Conservation (phyloP, 192 early-diverging fungal species). For the Haplosporangium gracile region DNA sequence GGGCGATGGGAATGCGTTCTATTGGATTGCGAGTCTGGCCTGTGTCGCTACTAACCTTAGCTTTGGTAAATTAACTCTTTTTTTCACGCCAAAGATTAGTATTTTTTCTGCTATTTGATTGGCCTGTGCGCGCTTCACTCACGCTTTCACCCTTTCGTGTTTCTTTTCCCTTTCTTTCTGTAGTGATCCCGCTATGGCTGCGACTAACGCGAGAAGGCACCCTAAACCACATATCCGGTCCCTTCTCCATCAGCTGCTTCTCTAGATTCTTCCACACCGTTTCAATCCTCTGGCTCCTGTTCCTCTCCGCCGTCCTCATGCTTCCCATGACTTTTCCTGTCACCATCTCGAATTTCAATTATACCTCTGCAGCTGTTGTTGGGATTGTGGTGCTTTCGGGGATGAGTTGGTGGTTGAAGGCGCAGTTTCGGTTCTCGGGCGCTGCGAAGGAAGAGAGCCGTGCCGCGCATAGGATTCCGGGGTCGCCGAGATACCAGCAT, state of each 20-base stretch:
- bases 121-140: background rate
- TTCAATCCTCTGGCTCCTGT: constrained; percentile 37
- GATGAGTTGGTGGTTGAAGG: constrained; percentile 37
- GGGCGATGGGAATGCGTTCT: constrained; percentile 49
- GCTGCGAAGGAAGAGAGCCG: constrained; percentile 33
- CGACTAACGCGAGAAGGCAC: constrained; percentile 24
- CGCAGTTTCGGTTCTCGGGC: constrained; percentile 31
- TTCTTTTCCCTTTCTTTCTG: no score
- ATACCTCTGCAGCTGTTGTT: background rate
- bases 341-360: constrained; percentile 39
- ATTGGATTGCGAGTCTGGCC: constrained; percentile 45
- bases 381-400: constrained; percentile 6
- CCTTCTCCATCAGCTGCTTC: constrained; percentile 18
- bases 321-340: constrained; percentile 31
- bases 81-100: background rate
- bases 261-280: constrained; percentile 21
- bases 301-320: constrained; percentile 34
- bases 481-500: background rate
- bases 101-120: background rate
- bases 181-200: constrained; percentile 39
- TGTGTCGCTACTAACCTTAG: constrained; percentile 44
- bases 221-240: constrained; percentile 17
- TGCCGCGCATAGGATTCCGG: constrained; percentile 1
- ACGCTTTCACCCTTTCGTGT: background rate
- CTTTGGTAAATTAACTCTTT: constrained; percentile 24